Base-by-base conservation (phyloP, 805 yeast species). In the Kluyveromyces lactis region DNA sequence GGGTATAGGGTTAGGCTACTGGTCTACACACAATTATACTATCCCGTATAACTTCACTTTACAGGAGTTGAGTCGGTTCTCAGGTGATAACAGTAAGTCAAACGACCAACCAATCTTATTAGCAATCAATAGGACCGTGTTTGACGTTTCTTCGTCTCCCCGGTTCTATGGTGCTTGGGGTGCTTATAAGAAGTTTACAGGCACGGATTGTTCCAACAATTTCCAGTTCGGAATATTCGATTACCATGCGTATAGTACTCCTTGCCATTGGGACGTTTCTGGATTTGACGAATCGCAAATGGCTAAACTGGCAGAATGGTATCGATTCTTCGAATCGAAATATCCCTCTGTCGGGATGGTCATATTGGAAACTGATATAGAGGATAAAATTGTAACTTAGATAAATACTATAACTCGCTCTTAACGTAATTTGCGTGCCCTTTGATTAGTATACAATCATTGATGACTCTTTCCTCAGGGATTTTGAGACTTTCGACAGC, bases 361-460 rank as follows among this genome's bases (percentile, higher is more conserved):
- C 3, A 15, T 32, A n/a, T 9, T 32, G 24, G 24, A 21, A 21
- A 9, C 16, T 7, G 24, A n/a, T n/a, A n/a, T n/a, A n/a, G n/a
- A n/a, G n/a, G n/a, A n/a, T n/a, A n/a, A n/a, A n/a, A n/a, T n/a
- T n/a, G n/a, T n/a, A n/a, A n/a, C n/a, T n/a, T n/a, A n/a, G n/a
- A n/a, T n/a, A n/a, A n/a, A n/a, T n/a, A 32, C n/a, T 10, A n/a
- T n/a, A 34, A 17, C 13, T 15, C 18, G 15, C 37, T 34, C 38
- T 63, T 53, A 40, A 54, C 53, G 42, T 70, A 50, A 1, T 69
- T 69, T 3, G 49, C 38, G 31, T 75, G 86, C 1, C 95, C 94
- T 37, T 73, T 66, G 2, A 81, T 84, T 43, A 85, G 61, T 31
- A 85, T 76, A 60, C 95, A 85, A 45, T 78, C 78, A 15, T 77